Evolutionary conservation across 768 basidiomycete genomes (phyloP), one percentile per base, ranked within the genome.

Genomic region (Boletus subparvulus): DNA sequence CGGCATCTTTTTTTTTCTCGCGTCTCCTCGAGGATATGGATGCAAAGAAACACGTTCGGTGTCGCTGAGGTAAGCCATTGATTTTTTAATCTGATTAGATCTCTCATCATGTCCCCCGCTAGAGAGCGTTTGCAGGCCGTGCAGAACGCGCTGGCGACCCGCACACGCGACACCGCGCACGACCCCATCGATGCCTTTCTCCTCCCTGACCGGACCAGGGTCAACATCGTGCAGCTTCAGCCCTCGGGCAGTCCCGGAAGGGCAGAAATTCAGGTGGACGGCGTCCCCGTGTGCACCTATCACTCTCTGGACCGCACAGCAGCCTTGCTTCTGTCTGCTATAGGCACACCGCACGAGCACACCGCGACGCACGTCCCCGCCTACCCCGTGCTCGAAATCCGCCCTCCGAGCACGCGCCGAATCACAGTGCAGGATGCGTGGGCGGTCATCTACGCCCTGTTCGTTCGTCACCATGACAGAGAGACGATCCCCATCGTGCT

Each of bases 401-500:
- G 19, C 21, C 42, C 52, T 19, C n/a, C 54, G 40, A 24, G 26
- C 24, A n/a, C 44, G 13, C 35, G 41, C 36, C 39, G 14, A 19
- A 66, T 73, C 37, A 43, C 67, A 14, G 50, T 75, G 26, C 54
- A 66, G 11, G 72, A 80, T 52, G 50, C 73, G 26, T 82, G 80
- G 80, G 73, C 66, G 4, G 62, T 66, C 37, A 57, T 80, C 16
- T 77, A 80, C 55, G 72, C 74, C 12, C 66, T 81, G 3, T 79
- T 77, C 64, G 74, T 73, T 7, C 56, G 71, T 36, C 63, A 74
- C 59, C 71, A 75, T 44, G 65, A 67, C 9, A 70, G 74, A 43
- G 80, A 80, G 45, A 68, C 72, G 40, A 73, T 80, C 52, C 80
- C 80, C 0, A 52, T 78, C 55, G 52, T 69, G 17, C 56, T 79